Conservation (phyloP, 139 green algal genomes). For the Desmodesmus armatus region DNA sequence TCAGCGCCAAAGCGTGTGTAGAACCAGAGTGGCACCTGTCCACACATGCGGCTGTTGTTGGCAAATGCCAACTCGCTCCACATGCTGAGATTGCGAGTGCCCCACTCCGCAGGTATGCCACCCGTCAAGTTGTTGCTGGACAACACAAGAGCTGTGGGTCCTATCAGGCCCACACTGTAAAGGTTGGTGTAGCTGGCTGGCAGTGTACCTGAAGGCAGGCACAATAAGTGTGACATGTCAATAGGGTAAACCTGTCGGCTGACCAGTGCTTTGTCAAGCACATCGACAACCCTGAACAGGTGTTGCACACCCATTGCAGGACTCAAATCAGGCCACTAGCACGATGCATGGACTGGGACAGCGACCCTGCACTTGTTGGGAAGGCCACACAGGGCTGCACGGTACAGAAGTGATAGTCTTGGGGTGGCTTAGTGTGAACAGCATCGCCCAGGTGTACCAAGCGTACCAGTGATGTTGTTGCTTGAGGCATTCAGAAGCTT, state of each 20-base stretch:
- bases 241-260: too few species aligned
- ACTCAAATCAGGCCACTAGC: too few species aligned
- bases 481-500: neutral
- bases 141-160: slow-evolving; percentile 11
- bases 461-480: slow-evolving; percentile 34
- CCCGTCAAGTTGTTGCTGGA: slow-evolving; percentile 17
- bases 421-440: too few species aligned
- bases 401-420: too few species aligned
- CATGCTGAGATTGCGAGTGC: neutral
- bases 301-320: too few species aligned
- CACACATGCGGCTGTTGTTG: slow-evolving; percentile 38
- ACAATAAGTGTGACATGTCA: neutral
- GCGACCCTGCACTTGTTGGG: too few species aligned
- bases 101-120: neutral
- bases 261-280: too few species aligned
- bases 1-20: neutral
- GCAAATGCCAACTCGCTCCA: slow-evolving; percentile 9
- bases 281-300: too few species aligned
- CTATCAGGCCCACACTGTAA: neutral
- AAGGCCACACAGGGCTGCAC: too few species aligned
- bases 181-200: neutral
- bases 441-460: too few species aligned
- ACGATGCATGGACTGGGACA: too few species aligned
- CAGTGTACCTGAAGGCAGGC: neutral
- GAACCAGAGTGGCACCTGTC: slow-evolving; percentile 20